phyloP scores from a whole-genome alignment of 2,329 filamentous ascomycete species.

The Rhynchosporium agropyri region DNA sequence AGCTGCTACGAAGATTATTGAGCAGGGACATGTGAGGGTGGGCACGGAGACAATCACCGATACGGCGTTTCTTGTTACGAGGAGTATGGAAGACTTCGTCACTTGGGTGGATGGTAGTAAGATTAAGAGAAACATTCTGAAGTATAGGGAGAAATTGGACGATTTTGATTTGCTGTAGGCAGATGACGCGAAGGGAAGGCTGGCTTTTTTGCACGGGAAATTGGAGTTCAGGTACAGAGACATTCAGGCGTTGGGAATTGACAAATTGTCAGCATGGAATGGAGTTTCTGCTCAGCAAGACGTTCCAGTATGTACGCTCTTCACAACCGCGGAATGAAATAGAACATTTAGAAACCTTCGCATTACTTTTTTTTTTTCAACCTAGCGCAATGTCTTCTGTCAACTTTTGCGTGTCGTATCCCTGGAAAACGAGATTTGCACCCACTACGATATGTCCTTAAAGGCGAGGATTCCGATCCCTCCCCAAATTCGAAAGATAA shows the following conservation, averaged over 20 bases:
- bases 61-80: conserved; percentile 83
- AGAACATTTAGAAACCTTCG: background rate
- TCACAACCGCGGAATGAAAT: background rate
- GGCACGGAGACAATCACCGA: conserved; percentile 90
- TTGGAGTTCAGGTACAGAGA: conserved; percentile 7
- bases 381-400: background rate
- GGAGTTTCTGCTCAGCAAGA: background rate
- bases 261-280: background rate
- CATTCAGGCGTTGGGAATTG: background rate
- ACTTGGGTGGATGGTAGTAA: conserved; percentile 96
- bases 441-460: background rate
- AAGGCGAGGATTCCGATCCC: background rate
- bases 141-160: conserved; percentile 91
- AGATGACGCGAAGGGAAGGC: background rate
- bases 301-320: conserved; percentile 4
- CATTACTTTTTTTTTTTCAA: conserved; percentile 13
- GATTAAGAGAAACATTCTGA: conserved; percentile 95
- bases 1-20: conserved; percentile 82
- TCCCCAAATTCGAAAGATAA: background rate
- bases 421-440: background rate
- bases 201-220: background rate
- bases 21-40: conserved; percentile 91
- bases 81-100: conserved; percentile 92
- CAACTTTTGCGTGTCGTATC: background rate
- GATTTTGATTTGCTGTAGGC: conserved; percentile 86